Evolutionary conservation across 306 rosid species (phyloP).

Genomic region (Sphenostylis stenocarpa): DNA sequence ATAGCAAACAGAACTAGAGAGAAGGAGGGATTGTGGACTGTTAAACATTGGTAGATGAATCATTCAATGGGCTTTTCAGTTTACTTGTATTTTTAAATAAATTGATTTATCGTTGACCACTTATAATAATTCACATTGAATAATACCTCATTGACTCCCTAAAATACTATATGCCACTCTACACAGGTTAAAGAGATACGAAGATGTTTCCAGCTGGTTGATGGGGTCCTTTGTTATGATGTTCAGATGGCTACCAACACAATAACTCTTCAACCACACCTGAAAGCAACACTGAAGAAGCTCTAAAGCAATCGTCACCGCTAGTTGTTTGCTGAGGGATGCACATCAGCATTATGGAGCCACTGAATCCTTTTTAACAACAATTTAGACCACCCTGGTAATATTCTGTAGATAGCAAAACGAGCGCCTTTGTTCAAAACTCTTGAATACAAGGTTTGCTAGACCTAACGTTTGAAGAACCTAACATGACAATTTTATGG

Average conservation of each 20-base stretch:
- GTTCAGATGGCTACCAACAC: constrained; percentile 80
- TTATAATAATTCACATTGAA: no score
- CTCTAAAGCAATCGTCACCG: constrained; percentile 34
- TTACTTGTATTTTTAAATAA: no score
- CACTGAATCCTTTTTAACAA: background rate
- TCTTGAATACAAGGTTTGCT: background rate
- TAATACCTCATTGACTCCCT: background rate
- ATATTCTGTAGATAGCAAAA: background rate
- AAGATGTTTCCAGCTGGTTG: constrained; percentile 57
- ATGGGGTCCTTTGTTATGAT: constrained; percentile 59
- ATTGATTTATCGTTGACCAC: no score
- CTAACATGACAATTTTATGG: background rate
- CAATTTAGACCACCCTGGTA: background rate
- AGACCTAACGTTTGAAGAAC: background rate
- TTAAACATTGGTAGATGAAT: no score
- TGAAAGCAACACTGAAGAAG: constrained; percentile 69
- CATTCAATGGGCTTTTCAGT: no score
- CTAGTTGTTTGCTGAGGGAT: background rate
- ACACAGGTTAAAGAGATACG: constrained; percentile 66
- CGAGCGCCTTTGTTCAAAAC: background rate
- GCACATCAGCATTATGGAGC: background rate
- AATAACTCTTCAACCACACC: constrained; percentile 63
- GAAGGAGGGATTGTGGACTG: no score
- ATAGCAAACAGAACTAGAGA: no score
- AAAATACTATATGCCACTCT: background rate